Conservation (phyloP, 2,329 filamentous ascomycete genomes). For the Pestalotiopsis sp. region DNA sequence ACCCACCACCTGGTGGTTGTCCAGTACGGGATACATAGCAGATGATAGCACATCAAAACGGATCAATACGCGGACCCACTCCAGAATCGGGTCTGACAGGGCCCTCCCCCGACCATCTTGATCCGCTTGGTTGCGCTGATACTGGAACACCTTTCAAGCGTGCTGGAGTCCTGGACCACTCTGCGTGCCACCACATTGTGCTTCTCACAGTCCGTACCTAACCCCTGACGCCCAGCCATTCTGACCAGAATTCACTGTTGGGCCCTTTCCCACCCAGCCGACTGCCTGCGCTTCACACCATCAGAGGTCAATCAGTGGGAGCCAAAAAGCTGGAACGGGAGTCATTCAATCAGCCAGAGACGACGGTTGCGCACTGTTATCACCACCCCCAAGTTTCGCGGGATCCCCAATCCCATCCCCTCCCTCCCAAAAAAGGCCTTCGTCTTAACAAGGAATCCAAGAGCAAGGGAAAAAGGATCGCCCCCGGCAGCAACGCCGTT, state of each 20-base stretch:
- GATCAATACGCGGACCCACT: neutral
- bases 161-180: neutral
- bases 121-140: neutral
- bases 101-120: neutral
- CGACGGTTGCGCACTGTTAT: neutral
- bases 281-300: slow-evolving; percentile 10
- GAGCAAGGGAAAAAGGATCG: slow-evolving; percentile 2
- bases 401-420: neutral
- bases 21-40: neutral
- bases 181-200: neutral
- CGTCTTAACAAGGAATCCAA: neutral
- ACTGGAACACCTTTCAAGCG: slow-evolving; percentile 1
- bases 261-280: too few relatives aligned
- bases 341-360: neutral
- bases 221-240: slow-evolving; percentile 9
- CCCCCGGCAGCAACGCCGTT: neutral
- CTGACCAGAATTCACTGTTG: neutral
- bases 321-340: neutral
- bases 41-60: neutral
- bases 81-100: neutral
- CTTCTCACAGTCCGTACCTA: neutral
- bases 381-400: neutral
- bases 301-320: neutral
- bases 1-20: neutral
- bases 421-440: neutral